Conservation (phyloP, 2,329 filamentous ascomycete species). For the Onygenales sp. region DNA sequence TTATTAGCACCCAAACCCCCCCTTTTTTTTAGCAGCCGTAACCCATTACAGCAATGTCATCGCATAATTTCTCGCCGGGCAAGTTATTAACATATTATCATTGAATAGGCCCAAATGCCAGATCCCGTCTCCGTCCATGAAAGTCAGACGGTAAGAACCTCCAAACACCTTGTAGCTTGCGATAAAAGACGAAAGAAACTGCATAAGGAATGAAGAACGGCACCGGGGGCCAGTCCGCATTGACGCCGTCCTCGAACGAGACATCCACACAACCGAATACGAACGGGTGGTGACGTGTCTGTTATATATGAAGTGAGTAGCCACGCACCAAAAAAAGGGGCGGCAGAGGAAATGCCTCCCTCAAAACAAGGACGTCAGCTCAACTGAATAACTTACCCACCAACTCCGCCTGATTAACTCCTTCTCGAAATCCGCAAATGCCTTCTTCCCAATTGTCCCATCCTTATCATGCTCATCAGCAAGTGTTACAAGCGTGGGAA, state of each 20-base stretch:
- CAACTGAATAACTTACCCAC: background rate
- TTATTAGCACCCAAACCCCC: too few species aligned
- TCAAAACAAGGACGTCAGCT: background rate
- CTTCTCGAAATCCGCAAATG: background rate
- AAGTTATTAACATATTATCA: background rate
- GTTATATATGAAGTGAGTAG: background rate
- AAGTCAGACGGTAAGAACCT: background rate
- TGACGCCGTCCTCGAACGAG: background rate
- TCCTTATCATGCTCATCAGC: background rate
- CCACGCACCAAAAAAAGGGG: background rate
- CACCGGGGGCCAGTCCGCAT: background rate
- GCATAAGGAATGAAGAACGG: background rate
- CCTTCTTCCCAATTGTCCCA: background rate
- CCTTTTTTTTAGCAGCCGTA: background rate
- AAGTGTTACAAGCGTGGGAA: background rate
- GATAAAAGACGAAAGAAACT: background rate
- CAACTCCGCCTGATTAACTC: background rate
- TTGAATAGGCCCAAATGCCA: constrained; percentile 43
- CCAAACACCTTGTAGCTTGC: background rate
- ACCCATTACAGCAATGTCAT: background rate
- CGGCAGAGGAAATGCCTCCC: background rate
- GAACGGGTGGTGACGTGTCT: background rate
- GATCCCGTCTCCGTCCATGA: background rate
- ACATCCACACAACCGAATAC: background rate
- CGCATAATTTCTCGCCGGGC: background rate